phyloP scores from a whole-genome alignment of 2,329 filamentous ascomycete genomes.

The Talaromyces funiculosus region DNA sequence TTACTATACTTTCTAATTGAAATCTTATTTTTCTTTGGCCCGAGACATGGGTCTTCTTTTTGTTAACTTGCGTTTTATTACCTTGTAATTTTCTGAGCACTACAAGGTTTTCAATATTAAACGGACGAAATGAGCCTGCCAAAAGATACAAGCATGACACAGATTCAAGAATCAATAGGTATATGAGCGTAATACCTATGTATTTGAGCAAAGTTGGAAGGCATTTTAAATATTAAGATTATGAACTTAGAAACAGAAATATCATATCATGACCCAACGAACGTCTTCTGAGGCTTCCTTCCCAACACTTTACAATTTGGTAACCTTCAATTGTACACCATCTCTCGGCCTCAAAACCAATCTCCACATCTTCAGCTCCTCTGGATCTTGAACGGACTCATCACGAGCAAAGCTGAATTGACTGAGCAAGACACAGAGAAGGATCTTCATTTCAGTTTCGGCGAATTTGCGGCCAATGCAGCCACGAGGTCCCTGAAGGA shows the following conservation, averaged over 20 bases:
- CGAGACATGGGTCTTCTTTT: too few relatives aligned
- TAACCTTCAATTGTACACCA: conserved; percentile 38
- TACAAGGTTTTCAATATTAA: background rate
- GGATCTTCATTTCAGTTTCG: conserved; percentile 33
- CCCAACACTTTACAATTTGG: conserved; percentile 11
- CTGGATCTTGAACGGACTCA: conserved; percentile 34
- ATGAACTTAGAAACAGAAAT: background rate
- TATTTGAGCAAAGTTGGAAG: background rate
- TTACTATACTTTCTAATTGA: background rate
- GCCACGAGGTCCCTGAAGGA: conserved; percentile 28
- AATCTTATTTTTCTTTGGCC: background rate
- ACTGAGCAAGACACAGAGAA: conserved; percentile 30
- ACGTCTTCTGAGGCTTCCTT: background rate
- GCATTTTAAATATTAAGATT: background rate
- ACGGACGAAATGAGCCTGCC: background rate
- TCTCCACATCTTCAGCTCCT: conserved; percentile 47
- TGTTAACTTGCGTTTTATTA: too few relatives aligned
- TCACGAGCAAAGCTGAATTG: conserved; percentile 34
- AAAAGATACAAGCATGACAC: background rate
- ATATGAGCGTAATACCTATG: too few relatives aligned
- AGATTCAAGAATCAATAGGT: background rate
- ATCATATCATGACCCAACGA: background rate
- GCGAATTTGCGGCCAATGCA: conserved; percentile 32
- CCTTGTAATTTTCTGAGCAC: background rate
- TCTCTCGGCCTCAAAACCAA: conserved; percentile 43